phyloP scores from a whole-genome alignment of 1,284 basidiomycete genomes.

The Sporisorium reilianum region DNA sequence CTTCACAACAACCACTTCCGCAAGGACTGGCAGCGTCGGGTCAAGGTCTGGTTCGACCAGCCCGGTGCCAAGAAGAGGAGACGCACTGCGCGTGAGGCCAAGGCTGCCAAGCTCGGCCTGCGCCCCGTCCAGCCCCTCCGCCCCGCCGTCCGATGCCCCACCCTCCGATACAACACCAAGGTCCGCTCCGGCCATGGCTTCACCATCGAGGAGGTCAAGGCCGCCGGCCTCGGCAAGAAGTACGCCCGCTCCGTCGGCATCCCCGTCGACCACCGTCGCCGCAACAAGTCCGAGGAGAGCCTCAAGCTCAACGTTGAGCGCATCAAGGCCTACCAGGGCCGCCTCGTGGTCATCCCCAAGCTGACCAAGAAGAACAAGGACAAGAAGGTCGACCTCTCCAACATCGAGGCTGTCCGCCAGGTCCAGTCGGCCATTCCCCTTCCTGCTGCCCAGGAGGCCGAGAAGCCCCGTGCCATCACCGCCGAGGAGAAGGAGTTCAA shows the following conservation, averaged over 20 bases:
- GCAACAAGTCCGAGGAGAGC: slow-evolving; percentile 97
- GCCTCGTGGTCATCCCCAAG: slow-evolving; percentile 85
- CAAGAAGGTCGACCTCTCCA: slow-evolving; percentile 83
- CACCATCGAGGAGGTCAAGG: slow-evolving; percentile 94
- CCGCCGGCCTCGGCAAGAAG: slow-evolving; percentile 94
- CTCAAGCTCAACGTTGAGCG: slow-evolving; percentile 95
- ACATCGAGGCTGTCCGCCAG: slow-evolving; percentile 80
- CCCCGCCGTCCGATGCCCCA: slow-evolving; percentile 95
- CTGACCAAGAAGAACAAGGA: slow-evolving; percentile 85
- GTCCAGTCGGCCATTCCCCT: slow-evolving; percentile 71
- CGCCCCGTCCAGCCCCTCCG: slow-evolving; percentile 92
- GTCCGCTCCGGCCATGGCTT: slow-evolving; percentile 97
- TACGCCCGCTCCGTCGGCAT: slow-evolving; percentile 93
- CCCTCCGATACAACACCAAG: slow-evolving; percentile 98
- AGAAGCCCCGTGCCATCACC: slow-evolving; percentile 93
- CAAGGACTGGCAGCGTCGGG: slow-evolving; percentile 84
- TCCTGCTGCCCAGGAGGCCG: slow-evolving; percentile 77
- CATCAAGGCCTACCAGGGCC: slow-evolving; percentile 89
- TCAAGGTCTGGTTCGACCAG: slow-evolving; percentile 99
- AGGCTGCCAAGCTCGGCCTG: slow-evolving; percentile 91
- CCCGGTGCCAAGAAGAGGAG: slow-evolving; percentile 97
- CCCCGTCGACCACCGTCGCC: slow-evolving; percentile 95
- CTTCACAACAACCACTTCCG: slow-evolving; percentile 86
- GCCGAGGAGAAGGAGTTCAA: slow-evolving; percentile 88
- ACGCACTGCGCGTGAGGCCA: slow-evolving; percentile 90